These are phyloP conservation scores for Xylariaceae sp. DNA, from an alignment of 2,329 filamentous ascomycete species.

Conservation along the genomic window DNA sequence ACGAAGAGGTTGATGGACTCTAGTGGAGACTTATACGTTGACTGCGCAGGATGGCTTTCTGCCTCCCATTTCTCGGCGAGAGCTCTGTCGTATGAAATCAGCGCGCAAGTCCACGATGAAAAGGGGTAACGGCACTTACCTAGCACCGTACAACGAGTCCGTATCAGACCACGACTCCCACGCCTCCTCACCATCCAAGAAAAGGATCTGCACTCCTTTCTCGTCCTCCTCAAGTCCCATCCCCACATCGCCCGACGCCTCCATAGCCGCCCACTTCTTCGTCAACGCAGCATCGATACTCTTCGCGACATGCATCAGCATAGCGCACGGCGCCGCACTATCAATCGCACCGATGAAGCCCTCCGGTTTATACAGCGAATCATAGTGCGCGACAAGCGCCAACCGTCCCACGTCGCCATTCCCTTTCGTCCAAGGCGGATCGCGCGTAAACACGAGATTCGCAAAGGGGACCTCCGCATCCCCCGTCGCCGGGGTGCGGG, in stretches of 20 bases:
- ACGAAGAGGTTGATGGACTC: conserved; percentile 82
- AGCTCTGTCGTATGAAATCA: conserved; percentile 39
- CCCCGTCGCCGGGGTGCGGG: conserved; percentile 70
- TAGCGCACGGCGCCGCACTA: conserved; percentile 88
- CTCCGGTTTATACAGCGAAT: conserved; percentile 71
- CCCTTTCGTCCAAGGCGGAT: conserved; percentile 70
- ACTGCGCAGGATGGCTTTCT: conserved; percentile 61
- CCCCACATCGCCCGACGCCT: conserved; percentile 49
- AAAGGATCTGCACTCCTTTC: conserved; percentile 79
- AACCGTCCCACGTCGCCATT: conserved; percentile 72
- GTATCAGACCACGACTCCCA: conserved; percentile 72
- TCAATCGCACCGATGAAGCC: conserved; percentile 94
- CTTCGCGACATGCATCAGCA: conserved; percentile 80
- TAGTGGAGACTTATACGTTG: conserved; percentile 69
- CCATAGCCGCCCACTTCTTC: conserved; percentile 73
- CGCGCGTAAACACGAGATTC: conserved; percentile 80
- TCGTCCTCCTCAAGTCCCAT: conserved; percentile 64
- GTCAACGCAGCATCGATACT: conserved; percentile 75
- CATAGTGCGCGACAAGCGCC: conserved; percentile 90
- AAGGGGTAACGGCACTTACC: conserved; percentile 42
- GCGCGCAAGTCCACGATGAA: background rate
- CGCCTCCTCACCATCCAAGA: conserved; percentile 92
- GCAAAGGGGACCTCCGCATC: conserved; percentile 70
- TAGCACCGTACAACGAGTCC: conserved; percentile 84
- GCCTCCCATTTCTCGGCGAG: conserved; percentile 79